Conservation (phyloP, 768 basidiomycete species). For the Boletus reticulatus region DNA sequence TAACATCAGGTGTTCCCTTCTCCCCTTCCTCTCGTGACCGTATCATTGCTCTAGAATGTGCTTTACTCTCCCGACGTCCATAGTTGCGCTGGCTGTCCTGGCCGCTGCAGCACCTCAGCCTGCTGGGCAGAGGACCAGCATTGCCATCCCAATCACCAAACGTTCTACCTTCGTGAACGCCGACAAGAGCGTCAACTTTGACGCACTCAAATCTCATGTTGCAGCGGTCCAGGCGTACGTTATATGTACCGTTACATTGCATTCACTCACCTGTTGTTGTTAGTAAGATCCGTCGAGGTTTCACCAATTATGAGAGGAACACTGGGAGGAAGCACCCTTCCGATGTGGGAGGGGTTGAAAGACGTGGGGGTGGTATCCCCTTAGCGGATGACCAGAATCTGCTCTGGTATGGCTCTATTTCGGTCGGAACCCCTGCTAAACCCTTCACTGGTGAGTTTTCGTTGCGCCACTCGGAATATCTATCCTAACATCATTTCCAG, state of each 20-base stretch:
- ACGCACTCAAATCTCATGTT: constrained; percentile 6
- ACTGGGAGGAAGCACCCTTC: constrained; percentile 3
- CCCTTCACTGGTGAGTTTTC: constrained; percentile 7
- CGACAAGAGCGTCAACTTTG: not conserved
- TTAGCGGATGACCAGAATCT: not conserved
- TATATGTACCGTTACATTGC: not conserved
- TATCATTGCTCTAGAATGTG: constrained; percentile 2
- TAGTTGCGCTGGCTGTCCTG: constrained; percentile 1
- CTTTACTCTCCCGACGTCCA: not conserved
- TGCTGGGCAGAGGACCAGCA: not conserved
- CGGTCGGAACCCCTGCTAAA: constrained; percentile 8
- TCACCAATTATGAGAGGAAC: constrained; percentile 9
- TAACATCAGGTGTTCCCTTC: not conserved
- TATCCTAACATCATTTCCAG: not conserved
- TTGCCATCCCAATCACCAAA: constrained; percentile 5
- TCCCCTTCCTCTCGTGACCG: too few relatives aligned
- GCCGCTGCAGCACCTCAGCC: constrained; percentile 8
- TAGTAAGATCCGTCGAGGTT: constrained; percentile 7
- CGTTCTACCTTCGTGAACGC: constrained; percentile 4
- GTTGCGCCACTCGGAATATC: too few relatives aligned
- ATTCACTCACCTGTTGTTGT: not conserved
- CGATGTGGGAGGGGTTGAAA: not conserved
- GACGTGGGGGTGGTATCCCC: not conserved
- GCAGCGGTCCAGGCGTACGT: constrained; percentile 8
- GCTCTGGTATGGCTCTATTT: constrained; percentile 13